A percentile compares a stretch with the other conserved stretches of the same genome.
These are phyloP conservation scores for Vanderwaltozyma polyspora DNA, from an alignment of 805 yeast species.

Conservation along the genomic window DNA sequence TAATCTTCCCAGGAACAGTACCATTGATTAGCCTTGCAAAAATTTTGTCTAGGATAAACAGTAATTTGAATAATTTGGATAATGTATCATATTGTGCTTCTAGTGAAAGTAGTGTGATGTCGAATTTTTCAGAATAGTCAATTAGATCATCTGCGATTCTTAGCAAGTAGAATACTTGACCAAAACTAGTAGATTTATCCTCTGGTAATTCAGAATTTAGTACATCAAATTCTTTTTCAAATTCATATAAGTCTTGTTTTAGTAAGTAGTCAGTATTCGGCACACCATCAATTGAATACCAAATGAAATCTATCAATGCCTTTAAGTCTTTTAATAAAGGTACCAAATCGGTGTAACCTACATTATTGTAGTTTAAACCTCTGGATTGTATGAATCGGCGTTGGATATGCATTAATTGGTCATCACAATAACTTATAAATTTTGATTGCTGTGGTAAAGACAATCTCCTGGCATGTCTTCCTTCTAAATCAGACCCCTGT, in stretches of 20 bases:
- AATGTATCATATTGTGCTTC: constrained; percentile 22
- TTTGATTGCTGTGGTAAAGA: constrained; percentile 44
- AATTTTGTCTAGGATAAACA: constrained; percentile 32
- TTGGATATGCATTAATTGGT: constrained; percentile 40
- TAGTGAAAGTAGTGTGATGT: constrained; percentile 14
- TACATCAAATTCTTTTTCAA: not conserved
- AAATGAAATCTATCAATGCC: constrained; percentile 42
- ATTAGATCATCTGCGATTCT: constrained; percentile 55
- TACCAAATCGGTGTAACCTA: constrained; percentile 21
- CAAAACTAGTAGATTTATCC: constrained; percentile 30
- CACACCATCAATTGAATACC: constrained; percentile 43
- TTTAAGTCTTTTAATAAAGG: constrained; percentile 37
- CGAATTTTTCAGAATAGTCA: constrained; percentile 43
- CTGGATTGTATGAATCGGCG: constrained; percentile 40
- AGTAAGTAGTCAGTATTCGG: constrained; percentile 22
- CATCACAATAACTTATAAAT: constrained; percentile 45
- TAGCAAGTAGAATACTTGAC: constrained; percentile 53
- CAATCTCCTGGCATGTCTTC: constrained; percentile 20
- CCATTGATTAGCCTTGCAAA: constrained; percentile 31
- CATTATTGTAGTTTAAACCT: constrained; percentile 23
- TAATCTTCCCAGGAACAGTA: constrained; percentile 24
- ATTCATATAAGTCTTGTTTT: constrained; percentile 2
- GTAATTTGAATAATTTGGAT: constrained; percentile 28
- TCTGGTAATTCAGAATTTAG: not conserved
- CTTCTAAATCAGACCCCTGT: not conserved